These are phyloP conservation scores for Coprinellus micaceus DNA, from an alignment of 768 basidiomycete genomes.

Conservation along the genomic window DNA sequence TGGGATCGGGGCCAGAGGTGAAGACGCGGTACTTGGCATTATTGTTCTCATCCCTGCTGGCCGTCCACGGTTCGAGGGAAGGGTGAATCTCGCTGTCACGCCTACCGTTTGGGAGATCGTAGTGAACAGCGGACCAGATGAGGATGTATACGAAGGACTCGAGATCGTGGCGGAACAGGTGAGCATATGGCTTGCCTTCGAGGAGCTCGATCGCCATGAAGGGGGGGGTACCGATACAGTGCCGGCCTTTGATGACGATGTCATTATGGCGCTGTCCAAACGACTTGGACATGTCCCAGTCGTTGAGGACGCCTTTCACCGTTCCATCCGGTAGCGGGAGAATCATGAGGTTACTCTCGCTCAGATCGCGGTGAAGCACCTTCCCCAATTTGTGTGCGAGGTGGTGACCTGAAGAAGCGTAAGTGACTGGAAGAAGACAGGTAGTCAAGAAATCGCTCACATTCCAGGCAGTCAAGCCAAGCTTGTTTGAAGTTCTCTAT, in stretches of 20 bases:
- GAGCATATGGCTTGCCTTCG: neutral
- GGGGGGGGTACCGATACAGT: constrained; percentile 25
- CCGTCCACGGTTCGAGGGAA: neutral
- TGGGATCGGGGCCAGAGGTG: neutral
- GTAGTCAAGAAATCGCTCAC: constrained; percentile 15
- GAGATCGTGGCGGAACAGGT: constrained; percentile 20
- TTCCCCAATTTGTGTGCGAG: constrained; percentile 15
- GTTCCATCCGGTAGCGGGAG: neutral
- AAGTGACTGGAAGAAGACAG: neutral
- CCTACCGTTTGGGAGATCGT: neutral
- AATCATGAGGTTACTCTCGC: constrained; percentile 29
- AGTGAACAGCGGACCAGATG: constrained; percentile 17
- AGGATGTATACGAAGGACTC: constrained; percentile 23
- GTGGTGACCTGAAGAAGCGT: constrained; percentile 20
- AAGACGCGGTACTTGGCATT: neutral
- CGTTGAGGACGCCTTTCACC: constrained; percentile 22
- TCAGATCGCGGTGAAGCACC: constrained; percentile 31
- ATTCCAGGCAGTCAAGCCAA: constrained; percentile 28
- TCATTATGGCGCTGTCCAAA: neutral
- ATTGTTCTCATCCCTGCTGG: neutral
- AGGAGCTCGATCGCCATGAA: constrained; percentile 31
- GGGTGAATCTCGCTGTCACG: neutral
- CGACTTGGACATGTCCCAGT: constrained; percentile 23
- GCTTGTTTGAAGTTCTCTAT: constrained; percentile 24
- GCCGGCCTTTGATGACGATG: neutral